Percentiles rank a stretch among this genome's conserved stretches.
Evolutionary conservation across 805 yeast genomes (phyloP).

Genomic region (Naumovozyma baii): DNA sequence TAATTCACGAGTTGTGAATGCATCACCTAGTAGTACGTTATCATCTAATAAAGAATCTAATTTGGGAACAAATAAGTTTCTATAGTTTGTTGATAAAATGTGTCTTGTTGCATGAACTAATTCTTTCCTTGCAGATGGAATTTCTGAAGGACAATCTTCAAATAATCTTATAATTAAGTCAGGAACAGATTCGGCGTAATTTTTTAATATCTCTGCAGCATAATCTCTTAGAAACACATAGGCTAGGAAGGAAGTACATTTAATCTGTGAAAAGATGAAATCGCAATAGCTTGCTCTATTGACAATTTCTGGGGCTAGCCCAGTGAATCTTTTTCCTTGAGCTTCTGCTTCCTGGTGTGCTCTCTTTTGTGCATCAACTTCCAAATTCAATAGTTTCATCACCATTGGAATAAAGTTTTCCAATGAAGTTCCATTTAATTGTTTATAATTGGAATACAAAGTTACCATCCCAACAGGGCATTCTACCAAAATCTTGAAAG

Average conservation of each 20-base stretch:
- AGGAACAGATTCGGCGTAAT: slow-evolving; percentile 60
- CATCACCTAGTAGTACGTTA: slow-evolving; percentile 80
- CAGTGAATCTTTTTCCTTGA: slow-evolving; percentile 50
- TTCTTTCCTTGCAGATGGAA: slow-evolving; percentile 86
- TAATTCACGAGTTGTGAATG: slow-evolving; percentile 83
- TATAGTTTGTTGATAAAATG: slow-evolving; percentile 81
- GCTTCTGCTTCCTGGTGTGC: slow-evolving; percentile 51
- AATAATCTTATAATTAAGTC: slow-evolving; percentile 74
- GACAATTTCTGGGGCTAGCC: slow-evolving; percentile 64
- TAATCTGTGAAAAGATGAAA: slow-evolving; percentile 85
- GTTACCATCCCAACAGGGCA: slow-evolving; percentile 97
- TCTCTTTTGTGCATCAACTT: slow-evolving; percentile 71
- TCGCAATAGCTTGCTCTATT: slow-evolving; percentile 79
- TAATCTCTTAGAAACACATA: slow-evolving; percentile 82
- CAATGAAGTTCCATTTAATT: slow-evolving; percentile 57
- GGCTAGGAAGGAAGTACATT: slow-evolving; percentile 90
- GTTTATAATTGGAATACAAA: slow-evolving; percentile 77
- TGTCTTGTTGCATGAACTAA: slow-evolving; percentile 89
- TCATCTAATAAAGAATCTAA: slow-evolving; percentile 81
- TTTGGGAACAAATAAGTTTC: slow-evolving; percentile 73
- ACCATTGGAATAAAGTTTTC: slow-evolving; percentile 76
- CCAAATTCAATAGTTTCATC: slow-evolving; percentile 59
- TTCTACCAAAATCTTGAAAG: slow-evolving; percentile 88
- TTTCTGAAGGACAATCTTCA: slow-evolving; percentile 92
- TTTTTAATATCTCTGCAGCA: slow-evolving; percentile 51